Conservation (phyloP, 2,329 filamentous ascomycete species). For the Cryphonectria japonica region DNA sequence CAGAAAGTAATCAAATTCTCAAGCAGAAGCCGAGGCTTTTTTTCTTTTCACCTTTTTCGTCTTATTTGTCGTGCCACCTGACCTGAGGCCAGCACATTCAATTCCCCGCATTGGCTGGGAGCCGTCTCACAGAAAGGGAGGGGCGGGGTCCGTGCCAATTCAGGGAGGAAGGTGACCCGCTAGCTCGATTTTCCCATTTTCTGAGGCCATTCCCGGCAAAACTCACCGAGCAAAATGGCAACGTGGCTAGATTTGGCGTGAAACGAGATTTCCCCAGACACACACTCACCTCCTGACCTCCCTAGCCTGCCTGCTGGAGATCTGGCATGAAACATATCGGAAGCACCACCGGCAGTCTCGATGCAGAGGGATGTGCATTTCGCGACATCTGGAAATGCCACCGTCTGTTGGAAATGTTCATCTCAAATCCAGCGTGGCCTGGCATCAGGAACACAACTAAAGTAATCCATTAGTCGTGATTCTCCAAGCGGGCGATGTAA, state of each 20-base stretch:
- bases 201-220: constrained; percentile 11
- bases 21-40: not conserved
- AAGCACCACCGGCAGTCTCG: not conserved
- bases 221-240: constrained; percentile 6
- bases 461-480: not conserved
- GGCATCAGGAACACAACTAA: not conserved
- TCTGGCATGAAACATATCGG: not conserved
- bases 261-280: not conserved
- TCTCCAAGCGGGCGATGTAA: not conserved
- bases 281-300: not conserved
- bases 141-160: not conserved
- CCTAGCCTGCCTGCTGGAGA: not conserved
- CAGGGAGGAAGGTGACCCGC: not conserved
- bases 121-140: not conserved
- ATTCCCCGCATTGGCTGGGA: not conserved
- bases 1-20: not conserved
- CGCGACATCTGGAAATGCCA: not conserved
- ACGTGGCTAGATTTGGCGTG: constrained; percentile 3
- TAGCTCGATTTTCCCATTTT: not conserved
- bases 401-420: not conserved
- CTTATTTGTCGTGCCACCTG: not conserved
- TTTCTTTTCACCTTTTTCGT: not conserved
- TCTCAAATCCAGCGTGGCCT: not conserved
- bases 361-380: not conserved
- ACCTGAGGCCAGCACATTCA: constrained; percentile 1